These are phyloP conservation scores for Camillea tinctor DNA, from an alignment of 2,329 filamentous ascomycete genomes.

Conservation along the genomic window DNA sequence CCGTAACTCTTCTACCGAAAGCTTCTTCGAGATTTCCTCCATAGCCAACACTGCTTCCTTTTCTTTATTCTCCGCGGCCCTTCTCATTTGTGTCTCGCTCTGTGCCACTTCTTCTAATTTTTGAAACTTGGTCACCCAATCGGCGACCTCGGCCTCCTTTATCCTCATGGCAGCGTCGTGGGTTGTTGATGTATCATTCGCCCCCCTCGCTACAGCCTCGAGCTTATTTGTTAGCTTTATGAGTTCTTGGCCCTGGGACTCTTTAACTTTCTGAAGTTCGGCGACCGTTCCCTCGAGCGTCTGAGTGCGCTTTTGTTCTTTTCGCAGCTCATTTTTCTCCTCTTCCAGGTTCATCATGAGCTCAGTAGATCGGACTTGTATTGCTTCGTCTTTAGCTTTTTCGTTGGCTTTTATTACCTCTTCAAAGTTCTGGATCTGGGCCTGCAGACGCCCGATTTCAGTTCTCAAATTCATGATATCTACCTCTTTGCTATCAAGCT, in stretches of 20 bases:
- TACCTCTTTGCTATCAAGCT: background rate
- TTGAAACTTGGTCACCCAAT: background rate
- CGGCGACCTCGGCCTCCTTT: background rate
- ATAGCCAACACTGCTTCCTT: background rate
- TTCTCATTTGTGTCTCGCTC: background rate
- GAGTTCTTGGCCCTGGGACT: background rate
- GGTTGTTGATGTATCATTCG: background rate
- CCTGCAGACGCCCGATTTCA: background rate
- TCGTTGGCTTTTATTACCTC: background rate
- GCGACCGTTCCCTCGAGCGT: background rate
- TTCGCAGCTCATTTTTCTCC: background rate
- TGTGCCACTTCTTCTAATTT: background rate
- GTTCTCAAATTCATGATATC: background rate
- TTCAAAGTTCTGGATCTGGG: background rate
- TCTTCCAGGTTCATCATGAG: background rate
- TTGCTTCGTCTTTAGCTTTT: background rate
- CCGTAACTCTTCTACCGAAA: constrained; percentile 38
- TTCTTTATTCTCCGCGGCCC: background rate
- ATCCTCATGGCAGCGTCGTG: background rate
- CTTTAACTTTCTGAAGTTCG: background rate
- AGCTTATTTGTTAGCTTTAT: background rate
- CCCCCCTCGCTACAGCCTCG: background rate
- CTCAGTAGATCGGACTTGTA: background rate
- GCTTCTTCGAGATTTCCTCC: constrained; percentile 9
- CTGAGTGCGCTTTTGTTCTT: background rate